phyloP scores from a whole-genome alignment of 1,284 basidiomycete species.

The Termitomyces sp. region DNA sequence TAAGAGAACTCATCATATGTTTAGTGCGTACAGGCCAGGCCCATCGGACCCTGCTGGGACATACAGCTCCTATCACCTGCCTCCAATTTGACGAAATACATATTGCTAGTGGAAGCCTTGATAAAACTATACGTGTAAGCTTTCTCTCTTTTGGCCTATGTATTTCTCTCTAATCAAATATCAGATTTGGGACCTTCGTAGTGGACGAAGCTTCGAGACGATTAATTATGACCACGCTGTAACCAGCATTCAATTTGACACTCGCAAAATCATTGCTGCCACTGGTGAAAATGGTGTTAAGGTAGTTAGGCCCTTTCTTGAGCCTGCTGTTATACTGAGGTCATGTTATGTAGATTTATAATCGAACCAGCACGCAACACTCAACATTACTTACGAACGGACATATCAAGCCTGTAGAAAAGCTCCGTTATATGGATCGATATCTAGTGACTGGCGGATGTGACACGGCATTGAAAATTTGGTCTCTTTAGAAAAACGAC shows the following conservation, averaged over 20 bases:
- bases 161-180: slow-evolving; percentile 2
- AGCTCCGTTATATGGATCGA: slow-evolving; percentile 92
- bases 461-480: slow-evolving; percentile 89
- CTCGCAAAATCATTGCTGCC: slow-evolving; percentile 90
- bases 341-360: slow-evolving; percentile 68
- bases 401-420: slow-evolving; percentile 87
- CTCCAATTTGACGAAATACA: slow-evolving; percentile 97
- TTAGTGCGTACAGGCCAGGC: slow-evolving; percentile 97
- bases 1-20: slow-evolving; percentile 3
- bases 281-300: slow-evolving; percentile 91
- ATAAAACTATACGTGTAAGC: slow-evolving; percentile 87
- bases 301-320: slow-evolving; percentile 40
- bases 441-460: slow-evolving; percentile 91
- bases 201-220: slow-evolving; percentile 83
- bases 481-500: slow-evolving; percentile 69
- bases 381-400: slow-evolving; percentile 85
- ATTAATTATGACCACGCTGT: slow-evolving; percentile 90
- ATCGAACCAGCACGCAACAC: slow-evolving; percentile 90
- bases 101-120: slow-evolving; percentile 87
- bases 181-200: slow-evolving; percentile 96
- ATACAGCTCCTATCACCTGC: slow-evolving; percentile 91
- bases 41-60: slow-evolving; percentile 89
- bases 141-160: not conserved
- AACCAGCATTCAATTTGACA: slow-evolving; percentile 92
- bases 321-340: slow-evolving; percentile 1